A percentile compares a stretch with the other conserved stretches of the same genome.
phyloP scores from a whole-genome alignment of 345 rosid genomes.

The Syzygium aromaticum region DNA sequence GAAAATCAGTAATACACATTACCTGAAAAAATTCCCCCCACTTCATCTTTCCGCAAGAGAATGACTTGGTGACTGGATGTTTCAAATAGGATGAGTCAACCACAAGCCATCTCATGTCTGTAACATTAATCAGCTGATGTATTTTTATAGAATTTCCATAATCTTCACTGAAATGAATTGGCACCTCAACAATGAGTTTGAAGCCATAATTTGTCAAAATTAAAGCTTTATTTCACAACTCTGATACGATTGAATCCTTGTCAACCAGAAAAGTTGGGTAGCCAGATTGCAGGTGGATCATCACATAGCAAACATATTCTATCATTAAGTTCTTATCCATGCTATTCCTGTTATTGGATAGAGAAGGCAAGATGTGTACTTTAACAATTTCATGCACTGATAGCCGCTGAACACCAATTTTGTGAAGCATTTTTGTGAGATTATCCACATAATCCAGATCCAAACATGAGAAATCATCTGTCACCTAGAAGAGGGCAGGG shows the following conservation, averaged over 20 bases:
- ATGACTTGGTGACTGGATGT: conserved; percentile 52
- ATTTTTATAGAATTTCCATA: conserved; percentile 58
- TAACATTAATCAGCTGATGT: conserved; percentile 38
- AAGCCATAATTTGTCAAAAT: conserved; percentile 74
- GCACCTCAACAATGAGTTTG: conserved; percentile 35
- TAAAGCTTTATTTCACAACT: conserved; percentile 55
- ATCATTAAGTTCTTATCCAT: conserved; percentile 34
- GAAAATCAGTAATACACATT: conserved; percentile 80
- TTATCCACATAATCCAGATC: conserved; percentile 28
- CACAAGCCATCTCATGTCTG: conserved; percentile 64
- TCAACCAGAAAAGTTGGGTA: conserved; percentile 57
- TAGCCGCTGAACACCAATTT: conserved; percentile 69
- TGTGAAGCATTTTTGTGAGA: conserved; percentile 51
- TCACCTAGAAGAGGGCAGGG: conserved; percentile 45
- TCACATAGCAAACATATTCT: conserved; percentile 84
- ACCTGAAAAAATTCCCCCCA: conserved; percentile 90
- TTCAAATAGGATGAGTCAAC: conserved; percentile 62
- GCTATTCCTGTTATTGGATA: conserved; percentile 24
- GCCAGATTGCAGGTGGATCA: conserved; percentile 80
- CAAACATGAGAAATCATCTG: conserved; percentile 24
- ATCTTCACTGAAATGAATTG: conserved; percentile 75
- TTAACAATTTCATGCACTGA: conserved; percentile 85
- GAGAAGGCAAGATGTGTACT: conserved; percentile 68
- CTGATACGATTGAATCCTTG: conserved; percentile 46
- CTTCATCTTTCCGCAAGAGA: conserved; percentile 37